Conservation (phyloP, 345 rosid species). For the Microcos paniculata region DNA sequence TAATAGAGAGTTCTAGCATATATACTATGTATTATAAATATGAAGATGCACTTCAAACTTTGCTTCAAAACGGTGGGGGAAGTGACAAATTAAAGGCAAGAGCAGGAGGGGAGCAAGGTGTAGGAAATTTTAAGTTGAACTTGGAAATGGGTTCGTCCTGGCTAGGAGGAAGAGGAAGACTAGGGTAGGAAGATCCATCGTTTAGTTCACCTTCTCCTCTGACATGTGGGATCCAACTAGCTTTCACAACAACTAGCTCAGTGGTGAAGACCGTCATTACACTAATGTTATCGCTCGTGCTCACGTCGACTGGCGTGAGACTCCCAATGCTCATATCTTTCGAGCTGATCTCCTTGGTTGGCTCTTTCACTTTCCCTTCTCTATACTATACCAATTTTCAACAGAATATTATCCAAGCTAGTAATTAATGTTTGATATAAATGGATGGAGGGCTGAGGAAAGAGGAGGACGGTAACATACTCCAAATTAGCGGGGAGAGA, state of each 20-base stretch:
- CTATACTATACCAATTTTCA: background rate
- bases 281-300: background rate
- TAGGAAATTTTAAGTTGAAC: too few relatives aligned
- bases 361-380: background rate
- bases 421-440: background rate
- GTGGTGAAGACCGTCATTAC: background rate
- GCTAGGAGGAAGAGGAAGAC: background rate
- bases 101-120: background rate
- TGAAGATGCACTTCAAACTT: too few relatives aligned
- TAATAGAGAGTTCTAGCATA: too few relatives aligned
- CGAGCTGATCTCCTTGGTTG: slow-evolving; percentile 21
- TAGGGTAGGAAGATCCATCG: background rate
- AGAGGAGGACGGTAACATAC: slow-evolving; percentile 20
- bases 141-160: background rate
- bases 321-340: slow-evolving; percentile 15
- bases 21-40: too few relatives aligned
- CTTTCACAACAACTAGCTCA: background rate
- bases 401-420: background rate
- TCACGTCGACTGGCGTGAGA: slow-evolving; percentile 26
- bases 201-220: background rate
- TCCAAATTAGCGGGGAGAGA: slow-evolving; percentile 19
- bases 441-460: slow-evolving; percentile 13
- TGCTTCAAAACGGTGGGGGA: too few relatives aligned
- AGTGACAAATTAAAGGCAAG: too few relatives aligned
- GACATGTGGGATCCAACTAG: slow-evolving; percentile 5